phyloP scores from a whole-genome alignment of 768 basidiomycete genomes.

The Stropharia rugosoannulata region DNA sequence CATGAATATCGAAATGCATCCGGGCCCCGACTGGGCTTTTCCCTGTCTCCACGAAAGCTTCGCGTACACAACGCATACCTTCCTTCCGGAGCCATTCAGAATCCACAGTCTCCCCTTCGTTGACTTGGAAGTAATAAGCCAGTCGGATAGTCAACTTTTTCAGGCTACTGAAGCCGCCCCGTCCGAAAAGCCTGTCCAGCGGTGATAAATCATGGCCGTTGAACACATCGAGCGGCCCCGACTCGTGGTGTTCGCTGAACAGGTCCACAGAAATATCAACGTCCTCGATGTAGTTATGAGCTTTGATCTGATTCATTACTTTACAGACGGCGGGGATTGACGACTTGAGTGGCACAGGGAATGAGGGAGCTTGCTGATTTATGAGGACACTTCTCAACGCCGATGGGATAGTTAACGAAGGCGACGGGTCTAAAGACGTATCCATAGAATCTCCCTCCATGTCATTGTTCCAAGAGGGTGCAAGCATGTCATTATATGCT shows the following conservation, averaged over 20 bases:
- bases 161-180: slow-evolving; percentile 6
- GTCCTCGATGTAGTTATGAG: slow-evolving; percentile 4
- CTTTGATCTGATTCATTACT: not conserved
- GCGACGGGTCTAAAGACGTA: too few species aligned
- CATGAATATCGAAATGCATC: not conserved
- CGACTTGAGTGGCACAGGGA: slow-evolving; percentile 6
- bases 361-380: slow-evolving; percentile 7
- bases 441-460: not conserved
- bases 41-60: not conserved
- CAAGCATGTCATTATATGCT: not conserved
- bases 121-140: slow-evolving; percentile 1
- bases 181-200: slow-evolving; percentile 10
- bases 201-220: slow-evolving; percentile 5
- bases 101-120: not conserved
- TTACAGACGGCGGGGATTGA: slow-evolving; percentile 2
- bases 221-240: slow-evolving; percentile 5
- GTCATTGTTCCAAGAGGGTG: slow-evolving; percentile 1
- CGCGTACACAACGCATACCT: slow-evolving; percentile 1
- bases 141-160: slow-evolving; percentile 3
- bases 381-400: slow-evolving; percentile 4
- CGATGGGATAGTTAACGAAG: not conserved
- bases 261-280: slow-evolving; percentile 7
- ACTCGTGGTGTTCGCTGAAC: not conserved
- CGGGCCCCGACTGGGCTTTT: not conserved
- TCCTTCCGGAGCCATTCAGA: not conserved